Evolutionary conservation across 345 rosid genomes (phyloP).

Genomic region (Camelina sativa): DNA sequence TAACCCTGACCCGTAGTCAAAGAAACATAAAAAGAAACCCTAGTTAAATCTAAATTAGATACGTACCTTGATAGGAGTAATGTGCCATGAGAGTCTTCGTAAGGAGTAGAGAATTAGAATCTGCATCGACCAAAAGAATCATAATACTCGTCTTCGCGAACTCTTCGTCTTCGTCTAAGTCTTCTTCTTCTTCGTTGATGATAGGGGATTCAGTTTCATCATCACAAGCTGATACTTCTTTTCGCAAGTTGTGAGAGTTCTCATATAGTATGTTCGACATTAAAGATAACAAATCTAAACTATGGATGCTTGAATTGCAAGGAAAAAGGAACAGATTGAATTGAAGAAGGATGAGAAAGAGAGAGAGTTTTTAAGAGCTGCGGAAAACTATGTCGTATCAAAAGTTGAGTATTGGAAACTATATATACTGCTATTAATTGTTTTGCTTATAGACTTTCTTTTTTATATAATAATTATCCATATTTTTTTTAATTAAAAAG

Average conservation of each 20-base stretch:
- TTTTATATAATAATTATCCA: not conserved
- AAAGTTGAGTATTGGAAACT: slow-evolving; percentile 19
- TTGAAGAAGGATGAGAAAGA: slow-evolving; percentile 24
- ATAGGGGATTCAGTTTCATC: not conserved
- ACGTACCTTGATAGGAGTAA: no score
- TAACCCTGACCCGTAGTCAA: not conserved
- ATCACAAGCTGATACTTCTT: not conserved
- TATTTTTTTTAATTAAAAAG: not conserved
- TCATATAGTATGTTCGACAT: slow-evolving; percentile 22
- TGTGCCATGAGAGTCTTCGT: slow-evolving; percentile 23
- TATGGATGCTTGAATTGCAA: slow-evolving; percentile 22
- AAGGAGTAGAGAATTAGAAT: slow-evolving; percentile 10
- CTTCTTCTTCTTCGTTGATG: no score
- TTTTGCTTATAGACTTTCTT: slow-evolving; percentile 14
- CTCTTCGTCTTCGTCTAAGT: slow-evolving; percentile 3
- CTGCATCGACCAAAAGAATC: slow-evolving; percentile 37
- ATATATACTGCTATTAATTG: slow-evolving; percentile 30
- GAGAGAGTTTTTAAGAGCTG: slow-evolving; percentile 26
- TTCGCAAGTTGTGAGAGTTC: not conserved
- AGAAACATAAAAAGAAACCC: not conserved
- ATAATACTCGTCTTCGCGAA: slow-evolving; percentile 8
- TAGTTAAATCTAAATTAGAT: not conserved
- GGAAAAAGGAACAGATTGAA: slow-evolving; percentile 8
- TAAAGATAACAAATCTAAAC: not conserved
- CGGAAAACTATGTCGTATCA: slow-evolving; percentile 25